Evolutionary conservation across 2,329 filamentous ascomycete genomes (phyloP).

Genomic region (Colletotrichum melonis): DNA sequence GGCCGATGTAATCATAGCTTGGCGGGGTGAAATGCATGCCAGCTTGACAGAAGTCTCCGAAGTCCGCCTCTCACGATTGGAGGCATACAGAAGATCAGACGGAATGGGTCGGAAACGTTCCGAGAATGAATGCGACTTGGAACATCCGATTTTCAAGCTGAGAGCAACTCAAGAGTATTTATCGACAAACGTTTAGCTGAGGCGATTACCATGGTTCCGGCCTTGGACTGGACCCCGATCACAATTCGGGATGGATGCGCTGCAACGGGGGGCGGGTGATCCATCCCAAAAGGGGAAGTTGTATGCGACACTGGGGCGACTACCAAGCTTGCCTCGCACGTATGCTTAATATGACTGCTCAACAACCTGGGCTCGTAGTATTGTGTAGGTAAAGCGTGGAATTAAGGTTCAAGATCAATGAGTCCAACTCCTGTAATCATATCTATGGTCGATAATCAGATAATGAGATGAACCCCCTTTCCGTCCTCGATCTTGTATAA

Average conservation of each 20-base stretch:
- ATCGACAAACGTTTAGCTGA: neutral
- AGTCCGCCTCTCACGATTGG: neutral
- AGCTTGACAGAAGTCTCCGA: neutral
- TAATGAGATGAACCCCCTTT: neutral
- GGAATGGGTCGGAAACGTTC: neutral
- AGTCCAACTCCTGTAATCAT: neutral
- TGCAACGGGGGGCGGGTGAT: neutral
- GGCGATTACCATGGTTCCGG: neutral
- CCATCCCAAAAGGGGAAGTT: conserved; percentile 9
- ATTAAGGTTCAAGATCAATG: neutral
- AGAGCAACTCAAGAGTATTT: neutral
- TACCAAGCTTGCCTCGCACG: neutral
- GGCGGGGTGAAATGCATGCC: neutral
- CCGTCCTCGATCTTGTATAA: neutral
- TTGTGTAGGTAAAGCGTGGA: neutral
- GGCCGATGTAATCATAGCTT: neutral
- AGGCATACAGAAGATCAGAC: neutral
- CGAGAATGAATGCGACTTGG: neutral
- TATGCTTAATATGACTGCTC: neutral
- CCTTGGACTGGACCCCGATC: neutral
- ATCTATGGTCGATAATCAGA: neutral
- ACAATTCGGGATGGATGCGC: neutral
- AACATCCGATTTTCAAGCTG: neutral
- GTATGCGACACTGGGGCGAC: neutral
- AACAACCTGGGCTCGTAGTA: neutral